These are phyloP conservation scores for Ophiostoma tasmaniense DNA, from an alignment of 2,329 filamentous ascomycete species.

Conservation along the genomic window DNA sequence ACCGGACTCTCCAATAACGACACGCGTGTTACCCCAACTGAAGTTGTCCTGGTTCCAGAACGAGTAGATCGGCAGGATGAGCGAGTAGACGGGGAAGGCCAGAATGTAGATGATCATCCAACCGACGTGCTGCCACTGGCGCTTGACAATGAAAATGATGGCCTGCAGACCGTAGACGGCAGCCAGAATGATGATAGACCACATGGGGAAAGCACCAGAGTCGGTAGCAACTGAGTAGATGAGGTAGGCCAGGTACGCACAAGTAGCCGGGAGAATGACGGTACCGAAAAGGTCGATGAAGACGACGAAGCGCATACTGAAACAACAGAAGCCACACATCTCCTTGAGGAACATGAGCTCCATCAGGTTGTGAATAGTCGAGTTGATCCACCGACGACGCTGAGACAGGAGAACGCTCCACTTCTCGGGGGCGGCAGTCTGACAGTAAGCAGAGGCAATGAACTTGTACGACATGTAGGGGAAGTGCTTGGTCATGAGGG, in stretches of 20 bases:
- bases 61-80: constrained; percentile 86
- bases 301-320: constrained; percentile 95
- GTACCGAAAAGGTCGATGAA: constrained; percentile 91
- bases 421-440: constrained; percentile 86
- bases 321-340: constrained; percentile 97
- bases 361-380: constrained; percentile 90
- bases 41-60: constrained; percentile 99
- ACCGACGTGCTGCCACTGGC: constrained; percentile 96
- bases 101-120: constrained; percentile 99
- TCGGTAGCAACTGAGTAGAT: constrained; percentile 67
- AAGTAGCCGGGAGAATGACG: constrained; percentile 82
- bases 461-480: constrained; percentile 95
- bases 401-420: constrained; percentile 96
- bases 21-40: constrained; percentile 95
- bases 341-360: constrained; percentile 87
- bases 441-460: constrained; percentile 82
- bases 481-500: constrained; percentile 97
- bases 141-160: constrained; percentile 90
- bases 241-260: constrained; percentile 76
- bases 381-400: constrained; percentile 98
- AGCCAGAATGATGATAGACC: constrained; percentile 82
- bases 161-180: constrained; percentile 93
- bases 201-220: constrained; percentile 68
- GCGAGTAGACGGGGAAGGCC: constrained; percentile 91
- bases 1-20: constrained; percentile 91